A percentile compares a stretch with the other conserved stretches of the same genome.
Conservation (phyloP, 352 stramenopile species). For the Phytopythium ostracodes region DNA sequence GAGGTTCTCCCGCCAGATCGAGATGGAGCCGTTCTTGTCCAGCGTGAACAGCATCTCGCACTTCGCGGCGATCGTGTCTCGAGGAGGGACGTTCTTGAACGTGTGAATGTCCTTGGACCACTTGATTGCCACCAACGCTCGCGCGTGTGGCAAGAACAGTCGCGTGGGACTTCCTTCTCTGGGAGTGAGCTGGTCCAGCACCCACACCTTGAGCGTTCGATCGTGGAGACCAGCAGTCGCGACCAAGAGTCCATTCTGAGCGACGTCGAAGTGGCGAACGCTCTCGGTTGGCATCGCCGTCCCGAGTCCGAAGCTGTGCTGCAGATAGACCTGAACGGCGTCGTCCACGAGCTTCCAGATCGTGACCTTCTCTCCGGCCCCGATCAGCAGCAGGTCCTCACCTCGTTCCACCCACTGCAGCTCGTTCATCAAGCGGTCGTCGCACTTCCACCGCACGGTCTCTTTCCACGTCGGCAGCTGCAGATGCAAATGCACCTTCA, state of each 20-base stretch:
- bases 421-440: conserved; percentile 56
- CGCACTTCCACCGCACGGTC: conserved; percentile 63
- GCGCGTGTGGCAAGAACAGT: conserved; percentile 55
- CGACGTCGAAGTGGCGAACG: conserved; percentile 61
- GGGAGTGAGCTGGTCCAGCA: conserved; percentile 39
- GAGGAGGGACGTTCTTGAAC: conserved; percentile 22
- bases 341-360: conserved; percentile 85
- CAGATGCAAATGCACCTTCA: conserved; percentile 67
- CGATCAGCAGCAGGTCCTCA: conserved; percentile 67
- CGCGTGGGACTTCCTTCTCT: conserved; percentile 53
- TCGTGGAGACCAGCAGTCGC: conserved; percentile 56
- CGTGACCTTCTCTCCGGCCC: conserved; percentile 62
- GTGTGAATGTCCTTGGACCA: conserved; percentile 59
- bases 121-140: conserved; percentile 43
- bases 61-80: conserved; percentile 5
- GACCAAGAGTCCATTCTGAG: conserved; percentile 48
- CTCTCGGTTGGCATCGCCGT: conserved; percentile 14
- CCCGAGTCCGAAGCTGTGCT: conserved; percentile 54
- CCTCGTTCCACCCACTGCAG: conserved; percentile 72
- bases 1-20: conserved; percentile 73
- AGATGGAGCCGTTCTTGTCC: conserved; percentile 54
- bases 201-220: conserved; percentile 74
- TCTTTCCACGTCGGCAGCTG: conserved; percentile 65
- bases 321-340: conserved; percentile 70
- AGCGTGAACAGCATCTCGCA: conserved; percentile 79